Evolutionary conservation across 352 stramenopile genomes (phyloP).

Genomic region (Phytophthora citrophthora): DNA sequence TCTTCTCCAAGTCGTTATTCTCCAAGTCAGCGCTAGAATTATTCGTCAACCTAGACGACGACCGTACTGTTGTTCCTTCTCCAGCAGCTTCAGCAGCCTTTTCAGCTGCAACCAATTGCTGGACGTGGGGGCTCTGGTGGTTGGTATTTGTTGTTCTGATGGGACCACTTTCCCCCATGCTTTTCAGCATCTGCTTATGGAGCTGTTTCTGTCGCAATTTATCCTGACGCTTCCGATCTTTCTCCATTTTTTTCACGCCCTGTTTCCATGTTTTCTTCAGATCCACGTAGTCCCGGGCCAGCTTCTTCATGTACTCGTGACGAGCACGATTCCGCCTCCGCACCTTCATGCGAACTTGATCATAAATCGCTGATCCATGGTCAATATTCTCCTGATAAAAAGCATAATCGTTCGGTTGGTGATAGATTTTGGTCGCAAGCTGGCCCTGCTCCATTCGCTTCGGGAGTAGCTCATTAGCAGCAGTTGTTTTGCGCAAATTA

Average conservation of each 20-base stretch:
- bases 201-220: slow-evolving; percentile 82
- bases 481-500: slow-evolving; percentile 56
- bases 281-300: slow-evolving; percentile 82
- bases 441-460: slow-evolving; percentile 57
- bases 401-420: slow-evolving; percentile 70
- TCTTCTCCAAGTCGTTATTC: slow-evolving; percentile 80
- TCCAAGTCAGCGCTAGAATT: slow-evolving; percentile 83
- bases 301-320: slow-evolving; percentile 71
- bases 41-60: slow-evolving; percentile 86
- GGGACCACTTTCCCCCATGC: slow-evolving; percentile 29
- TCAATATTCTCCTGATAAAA: slow-evolving; percentile 83
- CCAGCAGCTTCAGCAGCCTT: slow-evolving; percentile 35
- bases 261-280: slow-evolving; percentile 84
- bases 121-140: slow-evolving; percentile 46
- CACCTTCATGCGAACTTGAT: slow-evolving; percentile 71
- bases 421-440: slow-evolving; percentile 70
- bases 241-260: slow-evolving; percentile 89
- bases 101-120: slow-evolving; percentile 46
- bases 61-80: slow-evolving; percentile 55
- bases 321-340: slow-evolving; percentile 65
- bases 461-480: slow-evolving; percentile 64
- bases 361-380: slow-evolving; percentile 44
- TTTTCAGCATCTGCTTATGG: slow-evolving; percentile 49
- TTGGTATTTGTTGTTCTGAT: slow-evolving; percentile 45
- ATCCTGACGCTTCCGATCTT: slow-evolving; percentile 86